These are phyloP conservation scores for Solanum boliviense DNA, from an alignment of 257 asterid genomes.

Conservation along the genomic window DNA sequence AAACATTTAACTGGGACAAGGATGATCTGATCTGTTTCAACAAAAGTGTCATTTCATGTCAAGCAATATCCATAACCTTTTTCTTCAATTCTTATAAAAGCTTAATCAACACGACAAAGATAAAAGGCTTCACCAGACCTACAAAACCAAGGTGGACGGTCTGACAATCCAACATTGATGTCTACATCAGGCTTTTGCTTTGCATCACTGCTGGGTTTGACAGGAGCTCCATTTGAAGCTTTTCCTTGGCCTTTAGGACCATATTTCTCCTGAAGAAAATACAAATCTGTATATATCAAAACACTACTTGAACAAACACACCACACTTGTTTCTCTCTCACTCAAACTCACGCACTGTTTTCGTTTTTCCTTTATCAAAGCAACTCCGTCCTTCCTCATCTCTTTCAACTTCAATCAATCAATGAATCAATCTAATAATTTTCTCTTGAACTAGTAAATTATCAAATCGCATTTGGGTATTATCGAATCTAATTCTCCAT, in stretches of 20 bases:
- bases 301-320: neutral
- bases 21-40: neutral
- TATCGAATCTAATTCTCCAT: neutral
- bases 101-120: neutral
- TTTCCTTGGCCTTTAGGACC: conserved; percentile 88
- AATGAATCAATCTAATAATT: neutral
- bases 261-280: conserved; percentile 71
- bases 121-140: conserved; percentile 32
- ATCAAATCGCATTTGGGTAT: neutral
- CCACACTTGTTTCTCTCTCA: neutral
- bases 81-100: neutral
- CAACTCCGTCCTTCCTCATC: neutral
- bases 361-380: neutral
- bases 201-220: conserved; percentile 36
- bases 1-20: neutral
- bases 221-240: conserved; percentile 33
- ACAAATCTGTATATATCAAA: neutral
- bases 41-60: neutral
- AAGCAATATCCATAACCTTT: neutral
- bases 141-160: conserved; percentile 90
- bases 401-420: neutral
- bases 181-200: conserved; percentile 77
- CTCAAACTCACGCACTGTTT: neutral
- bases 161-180: conserved; percentile 73
- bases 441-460: neutral